Evolutionary conservation across 2,329 filamentous ascomycete species (phyloP), one percentile per base, ranked within the genome.

Genomic region (Rutstroemia sp.): DNA sequence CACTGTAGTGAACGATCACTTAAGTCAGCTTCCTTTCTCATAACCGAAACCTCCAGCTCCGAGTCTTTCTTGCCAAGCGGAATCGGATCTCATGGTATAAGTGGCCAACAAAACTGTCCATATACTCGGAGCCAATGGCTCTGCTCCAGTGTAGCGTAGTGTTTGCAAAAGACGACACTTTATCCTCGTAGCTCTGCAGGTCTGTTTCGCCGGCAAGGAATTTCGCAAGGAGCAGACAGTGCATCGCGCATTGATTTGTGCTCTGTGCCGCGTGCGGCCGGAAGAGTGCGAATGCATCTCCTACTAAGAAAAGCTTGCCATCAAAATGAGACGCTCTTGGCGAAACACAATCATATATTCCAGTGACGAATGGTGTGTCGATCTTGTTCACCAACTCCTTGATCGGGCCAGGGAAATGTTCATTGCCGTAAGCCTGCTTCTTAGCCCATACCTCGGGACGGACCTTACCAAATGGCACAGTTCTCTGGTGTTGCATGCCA

Each of bases 261-360:
- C 73, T 73, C 6, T 70, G 70, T 7, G 73, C 74, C 1, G 72
- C 72, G 60, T 76, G 75, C 8, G 75, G 73, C 4, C 75, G 61
- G 54, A 77, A 76, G 0, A 71, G 70, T 0, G 74, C 72, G 2
- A 76, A 59, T 5, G 73, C 71, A 60, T 77, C 75, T 10, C 63
- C 61, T 4, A 75, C 65, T 8, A 77, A 59, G 21, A 77, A 61
- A 0, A 75, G 64, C 54, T 69, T 73, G 0, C 71, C 73, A 42
- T 66, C 65, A 23, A 70, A 59, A 52, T 71, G 74, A 58, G 70
- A 66, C 48, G 72, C 65, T 23, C 63, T 57, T 0, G 69, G 67
- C 19, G 67, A 69, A 5, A 72, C 54, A 2, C 72, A 70, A 54
- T 75, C 73, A 3, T 70, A 73, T 7, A 75, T 70, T 2, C 67